phyloP scores from a whole-genome alignment of 2,329 filamentous ascomycete genomes.

The Sphaceloma murrayae region DNA sequence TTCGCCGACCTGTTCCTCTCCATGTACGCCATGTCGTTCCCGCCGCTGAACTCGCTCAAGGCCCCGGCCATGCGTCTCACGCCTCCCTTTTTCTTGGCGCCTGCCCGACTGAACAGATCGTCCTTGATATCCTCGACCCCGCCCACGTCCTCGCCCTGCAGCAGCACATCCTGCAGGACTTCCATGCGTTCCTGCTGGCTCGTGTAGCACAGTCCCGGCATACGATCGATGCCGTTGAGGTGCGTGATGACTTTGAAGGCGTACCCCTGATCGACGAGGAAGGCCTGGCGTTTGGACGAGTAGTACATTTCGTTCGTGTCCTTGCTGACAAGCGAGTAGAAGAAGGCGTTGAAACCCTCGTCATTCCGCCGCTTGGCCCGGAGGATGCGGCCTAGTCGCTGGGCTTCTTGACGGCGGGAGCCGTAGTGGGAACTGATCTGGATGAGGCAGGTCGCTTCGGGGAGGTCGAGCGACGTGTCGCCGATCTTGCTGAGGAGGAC shows the following conservation, averaged over 20 bases:
- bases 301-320: constrained; percentile 98
- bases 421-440: constrained; percentile 97
- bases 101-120: constrained; percentile 50
- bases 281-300: constrained; percentile 91
- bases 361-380: constrained; percentile 93
- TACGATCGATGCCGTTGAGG: constrained; percentile 78
- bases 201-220: constrained; percentile 69
- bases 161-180: constrained; percentile 76
- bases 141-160: constrained; percentile 69
- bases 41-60: constrained; percentile 76
- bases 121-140: constrained; percentile 62
- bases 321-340: constrained; percentile 94
- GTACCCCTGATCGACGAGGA: constrained; percentile 95
- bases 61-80: constrained; percentile 75
- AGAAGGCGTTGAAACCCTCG: constrained; percentile 97
- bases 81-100: constrained; percentile 39
- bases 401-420: constrained; percentile 90
- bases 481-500: constrained; percentile 96
- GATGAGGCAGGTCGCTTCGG: constrained; percentile 91
- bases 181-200: constrained; percentile 73
- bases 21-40: constrained; percentile 86
- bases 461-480: constrained; percentile 93
- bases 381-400: constrained; percentile 83
- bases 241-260: constrained; percentile 99
- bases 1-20: constrained; percentile 41